These are phyloP conservation scores for Aspergillus bombycis DNA, from an alignment of 2,329 filamentous ascomycete genomes.

Conservation along the genomic window DNA sequence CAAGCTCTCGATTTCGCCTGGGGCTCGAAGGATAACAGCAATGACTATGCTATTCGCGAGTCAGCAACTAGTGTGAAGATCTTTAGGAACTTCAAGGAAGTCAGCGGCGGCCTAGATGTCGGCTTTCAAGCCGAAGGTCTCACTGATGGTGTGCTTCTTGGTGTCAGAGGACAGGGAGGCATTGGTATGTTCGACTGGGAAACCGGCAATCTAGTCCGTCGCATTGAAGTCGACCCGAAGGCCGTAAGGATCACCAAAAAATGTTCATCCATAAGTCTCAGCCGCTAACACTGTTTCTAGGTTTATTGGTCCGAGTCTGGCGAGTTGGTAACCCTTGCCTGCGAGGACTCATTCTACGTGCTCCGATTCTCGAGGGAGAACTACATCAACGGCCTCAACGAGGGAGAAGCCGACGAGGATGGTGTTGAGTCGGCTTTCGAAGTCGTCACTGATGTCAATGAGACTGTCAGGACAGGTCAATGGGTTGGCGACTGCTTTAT, in stretches of 20 bases:
- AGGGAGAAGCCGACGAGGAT: conserved; percentile 81
- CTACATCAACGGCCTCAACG: conserved; percentile 80
- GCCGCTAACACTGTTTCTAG: conserved; percentile 41
- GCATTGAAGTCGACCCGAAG: conserved; percentile 79
- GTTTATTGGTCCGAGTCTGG: conserved; percentile 98
- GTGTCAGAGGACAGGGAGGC: conserved; percentile 92
- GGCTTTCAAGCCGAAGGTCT: conserved; percentile 94
- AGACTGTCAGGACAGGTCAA: conserved; percentile 89
- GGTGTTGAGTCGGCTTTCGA: conserved; percentile 96
- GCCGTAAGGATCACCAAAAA: conserved; percentile 48
- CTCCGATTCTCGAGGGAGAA: conserved; percentile 87
- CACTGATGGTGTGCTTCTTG: conserved; percentile 83
- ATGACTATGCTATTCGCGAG: conserved; percentile 96
- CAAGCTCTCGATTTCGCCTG: conserved; percentile 95
- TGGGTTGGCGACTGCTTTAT: conserved; percentile 99
- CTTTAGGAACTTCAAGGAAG: conserved; percentile 97
- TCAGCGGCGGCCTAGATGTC: conserved; percentile 83
- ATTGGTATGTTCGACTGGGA: conserved; percentile 98
- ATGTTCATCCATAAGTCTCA: background rate
- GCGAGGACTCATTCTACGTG: conserved; percentile 94
- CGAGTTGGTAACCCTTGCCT: conserved; percentile 88
- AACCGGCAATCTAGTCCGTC: conserved; percentile 81
- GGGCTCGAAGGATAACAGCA: conserved; percentile 96
- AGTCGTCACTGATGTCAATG: conserved; percentile 92
- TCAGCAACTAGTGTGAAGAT: conserved; percentile 93